These are phyloP conservation scores for Cicer yamashitae DNA, from an alignment of 306 rosid species.

Conservation along the genomic window DNA sequence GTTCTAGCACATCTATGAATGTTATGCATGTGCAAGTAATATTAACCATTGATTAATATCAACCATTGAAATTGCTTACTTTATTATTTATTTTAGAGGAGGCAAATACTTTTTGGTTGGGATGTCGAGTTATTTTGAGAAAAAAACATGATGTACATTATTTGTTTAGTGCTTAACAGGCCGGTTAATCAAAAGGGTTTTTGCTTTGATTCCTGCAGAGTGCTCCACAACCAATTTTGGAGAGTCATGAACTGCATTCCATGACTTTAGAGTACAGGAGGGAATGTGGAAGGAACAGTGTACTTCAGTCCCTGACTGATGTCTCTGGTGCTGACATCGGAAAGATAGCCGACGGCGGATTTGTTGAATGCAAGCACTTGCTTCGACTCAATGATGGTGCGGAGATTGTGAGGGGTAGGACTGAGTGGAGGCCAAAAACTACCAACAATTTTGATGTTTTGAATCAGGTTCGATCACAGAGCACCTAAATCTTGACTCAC, in stretches of 20 bases:
- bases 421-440: constrained; percentile 83
- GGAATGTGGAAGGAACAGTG: constrained; percentile 90
- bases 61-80: not conserved
- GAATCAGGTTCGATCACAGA: constrained; percentile 57
- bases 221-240: constrained; percentile 85
- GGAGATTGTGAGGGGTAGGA: constrained; percentile 93
- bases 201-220: constrained; percentile 63
- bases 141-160: not conserved
- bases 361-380: constrained; percentile 81
- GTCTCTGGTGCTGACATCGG: constrained; percentile 63
- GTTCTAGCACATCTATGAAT: not conserved
- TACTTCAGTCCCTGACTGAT: constrained; percentile 75
- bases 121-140: not conserved
- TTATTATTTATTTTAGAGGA: not conserved
- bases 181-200: constrained; percentile 13
- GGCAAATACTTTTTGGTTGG: not conserved
- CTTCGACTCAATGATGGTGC: constrained; percentile 77
- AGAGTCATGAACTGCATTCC: constrained; percentile 74
- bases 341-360: constrained; percentile 50
- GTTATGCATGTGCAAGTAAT: not conserved
- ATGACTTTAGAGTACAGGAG: constrained; percentile 90
- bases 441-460: constrained; percentile 49
- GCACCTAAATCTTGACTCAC: constrained; percentile 37
- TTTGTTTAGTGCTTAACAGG: not conserved
- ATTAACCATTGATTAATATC: not conserved